Evolutionary conservation across 352 stramenopile species (phyloP), one percentile per base, ranked within the genome.

Genomic region (Pythium biforme): DNA sequence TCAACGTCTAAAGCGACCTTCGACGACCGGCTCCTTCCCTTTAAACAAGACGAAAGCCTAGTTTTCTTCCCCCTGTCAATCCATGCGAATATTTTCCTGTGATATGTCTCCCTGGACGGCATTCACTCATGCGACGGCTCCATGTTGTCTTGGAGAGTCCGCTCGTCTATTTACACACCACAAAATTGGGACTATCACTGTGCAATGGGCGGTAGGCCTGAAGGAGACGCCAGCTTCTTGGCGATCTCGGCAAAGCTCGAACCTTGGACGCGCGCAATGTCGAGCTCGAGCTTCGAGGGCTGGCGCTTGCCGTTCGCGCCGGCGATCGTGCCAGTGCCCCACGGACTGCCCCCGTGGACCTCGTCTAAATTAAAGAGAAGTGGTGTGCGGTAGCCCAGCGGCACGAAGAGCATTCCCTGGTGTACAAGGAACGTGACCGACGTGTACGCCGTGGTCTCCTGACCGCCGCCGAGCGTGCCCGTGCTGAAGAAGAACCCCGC

Each of bases 1-100:
- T 99, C 59, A 99, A 99, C 83, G 93, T 99, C 53, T 99, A 97
- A 86, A 59, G 9, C 25, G 14, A 3, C 12, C 37, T 43, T 4
- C 11, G 12, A n/a, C 14, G 14, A 20, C 37, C 37, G 11, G 37
- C 15, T 43, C 37, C 37, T n/a, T 12, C 31, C 1, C 31, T 37
- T 37, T 14, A 17, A 40, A 14, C 6, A 17, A 19, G 37, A n/a
- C 37, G 14, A 43, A 43, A 5, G 37, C 37, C 37, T 43, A 20
- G 12, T 19, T 17, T n/a, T n/a, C 6, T 4, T 19, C 1, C 17
- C 2, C 37, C 17, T 43, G 37, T 20, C 37, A 43, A 43, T 43
- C 14, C 12, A 43, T 43, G 14, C 12, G 4, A 43, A 43, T 20
- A 17, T 43, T 3, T 43, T 43, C 15, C 2, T 20, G 12, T 1